Evolutionary conservation across 176 grass and related monocot genomes (phyloP).

Genomic region (Hsuehochloa calcarea): DNA sequence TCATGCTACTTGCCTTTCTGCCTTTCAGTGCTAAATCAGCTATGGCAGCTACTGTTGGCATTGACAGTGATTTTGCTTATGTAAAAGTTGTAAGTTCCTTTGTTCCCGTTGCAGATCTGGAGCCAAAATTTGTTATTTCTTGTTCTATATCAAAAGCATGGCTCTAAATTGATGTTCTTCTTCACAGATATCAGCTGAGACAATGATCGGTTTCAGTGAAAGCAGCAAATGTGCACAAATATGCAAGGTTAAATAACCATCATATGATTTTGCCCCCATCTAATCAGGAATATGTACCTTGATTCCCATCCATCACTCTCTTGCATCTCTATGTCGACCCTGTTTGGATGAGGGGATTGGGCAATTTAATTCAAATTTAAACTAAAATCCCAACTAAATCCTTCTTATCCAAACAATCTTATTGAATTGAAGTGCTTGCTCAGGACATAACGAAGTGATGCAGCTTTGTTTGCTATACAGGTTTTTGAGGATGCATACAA

Average conservation of each 20-base stretch:
- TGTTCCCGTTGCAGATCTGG: not conserved
- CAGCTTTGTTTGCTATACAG: slow-evolving; percentile 33
- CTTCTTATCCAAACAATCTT: not conserved
- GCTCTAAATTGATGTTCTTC: slow-evolving; percentile 1
- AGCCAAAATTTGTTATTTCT: not conserved
- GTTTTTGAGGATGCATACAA: slow-evolving; percentile 99
- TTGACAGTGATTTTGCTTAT: slow-evolving; percentile 91
- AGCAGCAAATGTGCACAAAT: slow-evolving; percentile 84
- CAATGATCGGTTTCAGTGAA: slow-evolving; percentile 92
- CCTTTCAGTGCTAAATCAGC: slow-evolving; percentile 67
- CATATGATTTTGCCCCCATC: not conserved
- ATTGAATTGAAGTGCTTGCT: not conserved
- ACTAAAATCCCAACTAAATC: not conserved
- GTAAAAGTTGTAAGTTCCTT: slow-evolving; percentile 84
- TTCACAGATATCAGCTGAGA: slow-evolving; percentile 81
- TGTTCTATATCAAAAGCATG: not conserved
- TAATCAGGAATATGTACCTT: not conserved
- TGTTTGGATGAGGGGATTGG: not conserved
- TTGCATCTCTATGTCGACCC: not conserved
- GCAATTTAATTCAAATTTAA: not conserved
- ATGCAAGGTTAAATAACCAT: slow-evolving; percentile 59
- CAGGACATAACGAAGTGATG: not conserved
- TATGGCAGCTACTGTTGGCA: slow-evolving; percentile 69
- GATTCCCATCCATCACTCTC: not conserved
- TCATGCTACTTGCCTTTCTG: slow-evolving; percentile 10